Conservation (phyloP, 352 stramenopile genomes). For the Phytophthora capsici region DNA sequence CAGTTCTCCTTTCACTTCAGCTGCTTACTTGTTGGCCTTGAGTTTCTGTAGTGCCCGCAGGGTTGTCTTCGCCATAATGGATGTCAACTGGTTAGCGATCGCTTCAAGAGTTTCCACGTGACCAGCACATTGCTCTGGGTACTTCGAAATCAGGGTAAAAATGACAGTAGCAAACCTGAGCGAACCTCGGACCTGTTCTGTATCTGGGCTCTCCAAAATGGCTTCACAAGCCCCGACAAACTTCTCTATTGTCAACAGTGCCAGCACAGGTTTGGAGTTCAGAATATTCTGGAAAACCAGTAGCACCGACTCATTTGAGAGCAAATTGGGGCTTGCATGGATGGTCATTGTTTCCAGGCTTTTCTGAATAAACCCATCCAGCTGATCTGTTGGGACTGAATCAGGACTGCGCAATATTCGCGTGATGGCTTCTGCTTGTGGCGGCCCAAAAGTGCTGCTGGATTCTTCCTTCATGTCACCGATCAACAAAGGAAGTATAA, state of each 20-base stretch:
- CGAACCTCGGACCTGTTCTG: slow-evolving; percentile 40
- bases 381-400: slow-evolving; percentile 48
- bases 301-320: slow-evolving; percentile 70
- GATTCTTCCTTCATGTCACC: slow-evolving; percentile 6
- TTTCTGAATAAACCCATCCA: slow-evolving; percentile 57
- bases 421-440: slow-evolving; percentile 75
- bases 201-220: slow-evolving; percentile 44
- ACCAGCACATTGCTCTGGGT: slow-evolving; percentile 49
- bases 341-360: slow-evolving; percentile 19
- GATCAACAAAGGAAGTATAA: slow-evolving; percentile 63
- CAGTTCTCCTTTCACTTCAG: slow-evolving; percentile 2
- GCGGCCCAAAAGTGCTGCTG: slow-evolving; percentile 34
- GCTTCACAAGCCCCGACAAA: slow-evolving; percentile 54
- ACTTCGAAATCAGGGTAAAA: slow-evolving; percentile 73
- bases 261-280: slow-evolving; percentile 62
- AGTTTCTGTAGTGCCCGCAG: slow-evolving; percentile 73
- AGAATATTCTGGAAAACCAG: slow-evolving; percentile 81
- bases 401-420: slow-evolving; percentile 62
- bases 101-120: slow-evolving; percentile 56
- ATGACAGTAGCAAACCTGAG: slow-evolving; percentile 73
- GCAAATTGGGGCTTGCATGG: slow-evolving; percentile 23
- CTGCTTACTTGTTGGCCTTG: slow-evolving; percentile 35
- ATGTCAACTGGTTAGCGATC: slow-evolving; percentile 52
- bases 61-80: slow-evolving; percentile 71
- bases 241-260: slow-evolving; percentile 48